Evolutionary conservation across 129 eudicot species (phyloP).

Genomic region (Flaveria brownii): DNA sequence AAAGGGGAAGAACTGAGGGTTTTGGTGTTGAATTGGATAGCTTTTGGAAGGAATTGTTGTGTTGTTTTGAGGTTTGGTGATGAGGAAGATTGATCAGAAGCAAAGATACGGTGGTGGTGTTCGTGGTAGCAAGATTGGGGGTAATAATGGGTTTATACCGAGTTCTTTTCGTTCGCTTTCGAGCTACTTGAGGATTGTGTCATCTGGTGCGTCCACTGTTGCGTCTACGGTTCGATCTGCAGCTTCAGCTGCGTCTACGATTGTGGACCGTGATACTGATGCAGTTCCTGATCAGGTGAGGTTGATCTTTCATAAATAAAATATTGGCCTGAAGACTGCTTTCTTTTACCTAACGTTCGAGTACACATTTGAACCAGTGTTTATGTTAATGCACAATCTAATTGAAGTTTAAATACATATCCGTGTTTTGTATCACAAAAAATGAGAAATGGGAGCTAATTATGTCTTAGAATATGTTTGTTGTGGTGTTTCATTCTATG

Average conservation of each 20-base stretch:
- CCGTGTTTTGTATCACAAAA: not conserved
- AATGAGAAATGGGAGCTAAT: conserved; percentile 7
- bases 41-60: not conserved
- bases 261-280: conserved; percentile 72
- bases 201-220: conserved; percentile 81
- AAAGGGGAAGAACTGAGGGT: conserved; percentile 26
- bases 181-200: conserved; percentile 69
- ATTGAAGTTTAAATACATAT: not conserved
- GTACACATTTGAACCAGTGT: not conserved
- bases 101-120: conserved; percentile 31
- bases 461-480: not conserved
- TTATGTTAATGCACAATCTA: not conserved
- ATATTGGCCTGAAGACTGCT: not conserved
- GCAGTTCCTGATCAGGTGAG: conserved; percentile 70
- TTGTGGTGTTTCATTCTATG: not conserved
- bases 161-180: conserved; percentile 69
- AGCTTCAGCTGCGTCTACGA: conserved; percentile 77
- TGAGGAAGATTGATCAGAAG: conserved; percentile 76
- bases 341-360: not conserved
- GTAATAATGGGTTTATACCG: conserved; percentile 61
- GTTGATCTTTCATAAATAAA: not conserved
- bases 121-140: too few relatives aligned
- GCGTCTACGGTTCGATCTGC: conserved; percentile 85
- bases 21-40: conserved; percentile 10
- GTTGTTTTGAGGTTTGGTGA: conserved; percentile 30